These are phyloP conservation scores for Colletotrichum plurivorum DNA, from an alignment of 2,329 filamentous ascomycete species.

Conservation along the genomic window DNA sequence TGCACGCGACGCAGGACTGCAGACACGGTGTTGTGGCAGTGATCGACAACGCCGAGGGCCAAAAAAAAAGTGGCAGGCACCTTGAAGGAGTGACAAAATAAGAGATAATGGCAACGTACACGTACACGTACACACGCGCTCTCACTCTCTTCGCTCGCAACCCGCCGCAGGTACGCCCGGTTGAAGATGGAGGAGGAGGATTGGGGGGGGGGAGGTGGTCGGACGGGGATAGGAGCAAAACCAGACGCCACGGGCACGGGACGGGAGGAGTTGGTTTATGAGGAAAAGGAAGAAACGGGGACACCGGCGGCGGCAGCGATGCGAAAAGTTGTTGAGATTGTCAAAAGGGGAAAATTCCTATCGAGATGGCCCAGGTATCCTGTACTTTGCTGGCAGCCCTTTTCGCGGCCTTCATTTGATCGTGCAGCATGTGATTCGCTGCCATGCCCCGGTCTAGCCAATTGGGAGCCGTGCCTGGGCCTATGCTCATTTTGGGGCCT, in stretches of 20 bases:
- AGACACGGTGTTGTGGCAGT: slow-evolving; percentile 17
- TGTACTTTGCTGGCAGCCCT: slow-evolving; percentile 32
- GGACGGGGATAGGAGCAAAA: slow-evolving; percentile 35
- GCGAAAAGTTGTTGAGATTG: slow-evolving; percentile 43
- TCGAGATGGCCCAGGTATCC: slow-evolving; percentile 37
- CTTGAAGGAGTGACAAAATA: slow-evolving; percentile 58
- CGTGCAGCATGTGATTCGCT: slow-evolving; percentile 41
- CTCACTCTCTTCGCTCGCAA: slow-evolving; percentile 28
- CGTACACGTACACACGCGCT: slow-evolving; percentile 38
- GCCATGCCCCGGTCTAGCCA: slow-evolving; percentile 18
- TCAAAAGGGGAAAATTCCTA: slow-evolving; percentile 44
- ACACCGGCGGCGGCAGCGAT: slow-evolving; percentile 23
- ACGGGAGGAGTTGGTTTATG: slow-evolving; percentile 36
- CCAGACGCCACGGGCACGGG: slow-evolving; percentile 34
- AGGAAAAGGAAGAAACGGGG: slow-evolving; percentile 39
- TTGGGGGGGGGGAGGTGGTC: slow-evolving; percentile 34
- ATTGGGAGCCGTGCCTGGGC: slow-evolving; percentile 30
- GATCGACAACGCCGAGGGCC: slow-evolving; percentile 16
- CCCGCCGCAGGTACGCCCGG: slow-evolving; percentile 31
- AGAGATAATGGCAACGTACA: slow-evolving; percentile 46
- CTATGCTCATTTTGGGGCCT: slow-evolving; percentile 36
- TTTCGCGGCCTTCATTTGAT: slow-evolving; percentile 38
- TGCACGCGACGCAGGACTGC: slow-evolving; percentile 34
- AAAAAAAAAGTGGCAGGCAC: slow-evolving; percentile 41
- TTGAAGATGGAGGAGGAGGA: slow-evolving; percentile 22